A percentile compares a stretch with the other conserved stretches of the same genome.
phyloP scores from a whole-genome alignment of 1,284 basidiomycete genomes.

The Ustilago esculenta region DNA sequence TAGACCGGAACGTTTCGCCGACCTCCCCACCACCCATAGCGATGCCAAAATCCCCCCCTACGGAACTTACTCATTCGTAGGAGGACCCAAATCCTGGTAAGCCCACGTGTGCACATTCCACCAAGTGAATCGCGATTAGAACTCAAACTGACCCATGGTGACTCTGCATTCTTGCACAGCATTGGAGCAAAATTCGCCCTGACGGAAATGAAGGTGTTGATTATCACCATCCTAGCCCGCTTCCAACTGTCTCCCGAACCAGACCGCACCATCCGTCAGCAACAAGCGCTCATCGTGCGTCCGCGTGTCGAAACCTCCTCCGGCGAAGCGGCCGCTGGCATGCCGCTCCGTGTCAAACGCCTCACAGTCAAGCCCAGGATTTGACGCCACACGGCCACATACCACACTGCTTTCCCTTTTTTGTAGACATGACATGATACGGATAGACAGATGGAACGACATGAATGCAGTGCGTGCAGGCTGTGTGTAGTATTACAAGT shows the following conservation, averaged over 20 bases:
- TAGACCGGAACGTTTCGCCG: constrained; percentile 55
- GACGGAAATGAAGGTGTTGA: constrained; percentile 50
- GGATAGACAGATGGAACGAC: background rate
- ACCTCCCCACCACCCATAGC: constrained; percentile 38
- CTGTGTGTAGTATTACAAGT: background rate
- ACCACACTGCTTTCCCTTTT: too few relatives aligned
- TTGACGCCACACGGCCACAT: too few relatives aligned
- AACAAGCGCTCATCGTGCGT: constrained; percentile 47
- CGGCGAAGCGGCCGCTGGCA: constrained; percentile 9
- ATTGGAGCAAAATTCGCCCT: constrained; percentile 51
- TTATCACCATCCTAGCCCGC: constrained; percentile 23
- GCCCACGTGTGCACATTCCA: too few relatives aligned
- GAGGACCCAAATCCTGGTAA: constrained; percentile 50
- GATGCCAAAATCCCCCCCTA: constrained; percentile 47
- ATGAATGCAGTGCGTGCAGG: background rate
- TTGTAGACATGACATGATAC: too few relatives aligned
- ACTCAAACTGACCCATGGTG: too few relatives aligned
- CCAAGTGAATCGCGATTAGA: too few relatives aligned
- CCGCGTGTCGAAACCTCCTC: constrained; percentile 27
- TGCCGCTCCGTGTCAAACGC: constrained; percentile 38
- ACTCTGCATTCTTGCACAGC: too few relatives aligned
- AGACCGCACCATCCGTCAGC: constrained; percentile 24
- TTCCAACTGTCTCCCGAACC: constrained; percentile 38
- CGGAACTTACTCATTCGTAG: constrained; percentile 40
- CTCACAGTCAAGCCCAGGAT: too few relatives aligned